Base-by-base conservation (phyloP, 1,284 basidiomycete genomes). In the Lentinula novae-zelandiae region DNA sequence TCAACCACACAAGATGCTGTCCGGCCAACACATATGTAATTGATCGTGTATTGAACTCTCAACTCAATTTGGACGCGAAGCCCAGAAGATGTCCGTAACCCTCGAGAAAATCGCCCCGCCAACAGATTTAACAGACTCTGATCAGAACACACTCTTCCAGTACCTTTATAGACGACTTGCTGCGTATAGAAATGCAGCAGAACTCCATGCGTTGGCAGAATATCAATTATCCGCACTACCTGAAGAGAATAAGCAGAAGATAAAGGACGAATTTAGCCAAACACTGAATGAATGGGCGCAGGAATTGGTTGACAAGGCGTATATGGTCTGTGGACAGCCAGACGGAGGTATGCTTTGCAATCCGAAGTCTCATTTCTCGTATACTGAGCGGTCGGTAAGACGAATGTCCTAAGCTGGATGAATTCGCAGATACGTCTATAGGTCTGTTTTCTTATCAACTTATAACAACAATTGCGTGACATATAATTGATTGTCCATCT, bases 271-370 rank as follows among this genome's bases (percentile, higher is more conserved):
- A 17, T 80, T 78, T 61, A 65, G 76, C 8, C 46, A 65, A 3
- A 75, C 76, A 39, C 64, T 84, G 9, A 71, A 80, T 58, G 31
- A 59, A 7, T 85, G 83, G 84, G 78, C 77, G 0, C 76, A 83
- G 52, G 69, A 71, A 3, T 64, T 84, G 13, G 63, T 80, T 4
- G 70, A 77, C 56, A 72, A 81, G 60, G 73, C 79, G 8, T 84
- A 81, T 79, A 66, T 75, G 27, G 77, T 76, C 5, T 83, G 82
- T 66, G 72, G 75, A 48, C 78, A 81, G 61, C 78, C 78, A 8
- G 77, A 75, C 2, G 72, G 71, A 71, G 78, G 80, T 80, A 64
- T 15, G 67, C 57, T 5, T 40, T 42, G 40, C 15, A 20, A 33
- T 48, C n/a, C 3, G 34, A 46, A 7, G 22, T 40, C 46, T n/a